These are phyloP conservation scores for Sclerotinia subarctica DNA, from an alignment of 2,329 filamentous ascomycete genomes.

Conservation along the genomic window DNA sequence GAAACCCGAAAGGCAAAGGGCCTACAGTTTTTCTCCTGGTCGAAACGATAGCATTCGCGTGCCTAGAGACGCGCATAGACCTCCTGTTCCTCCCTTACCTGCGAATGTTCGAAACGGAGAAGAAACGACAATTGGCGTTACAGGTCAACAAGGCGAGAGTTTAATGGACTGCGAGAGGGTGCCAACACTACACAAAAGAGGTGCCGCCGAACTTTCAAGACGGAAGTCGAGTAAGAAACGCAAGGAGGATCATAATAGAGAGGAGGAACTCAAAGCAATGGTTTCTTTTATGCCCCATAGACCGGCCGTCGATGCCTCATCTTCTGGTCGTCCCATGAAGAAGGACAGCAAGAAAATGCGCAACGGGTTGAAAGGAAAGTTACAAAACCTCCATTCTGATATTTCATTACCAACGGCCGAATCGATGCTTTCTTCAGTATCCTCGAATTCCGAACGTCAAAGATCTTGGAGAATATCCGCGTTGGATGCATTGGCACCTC, in stretches of 20 bases:
- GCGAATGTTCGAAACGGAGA: constrained; percentile 30
- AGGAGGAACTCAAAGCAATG: constrained; percentile 87
- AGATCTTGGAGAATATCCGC: constrained; percentile 73
- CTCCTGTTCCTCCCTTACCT: constrained; percentile 35
- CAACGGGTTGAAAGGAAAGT: constrained; percentile 52
- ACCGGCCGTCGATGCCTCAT: constrained; percentile 56
- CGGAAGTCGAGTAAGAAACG: constrained; percentile 76
- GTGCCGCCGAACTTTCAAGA: constrained; percentile 57
- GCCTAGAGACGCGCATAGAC: constrained; percentile 32
- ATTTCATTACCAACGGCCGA: constrained; percentile 71
- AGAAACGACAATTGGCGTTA: constrained; percentile 26
- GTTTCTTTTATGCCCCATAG: constrained; percentile 65
- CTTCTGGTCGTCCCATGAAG: constrained; percentile 57
- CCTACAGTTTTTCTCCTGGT: constrained; percentile 62
- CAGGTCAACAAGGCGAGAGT: constrained; percentile 29
- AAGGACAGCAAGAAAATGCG: constrained; percentile 65
- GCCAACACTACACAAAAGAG: constrained; percentile 60
- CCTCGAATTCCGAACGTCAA: constrained; percentile 68
- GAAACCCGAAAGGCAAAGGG: constrained; percentile 49
- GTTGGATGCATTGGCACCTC: constrained; percentile 77
- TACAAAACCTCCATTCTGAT: constrained; percentile 57
- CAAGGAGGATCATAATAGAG: constrained; percentile 71
- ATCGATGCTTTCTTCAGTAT: constrained; percentile 74
- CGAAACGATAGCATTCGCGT: constrained; percentile 53
- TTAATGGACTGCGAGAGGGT: constrained; percentile 44